phyloP scores from a whole-genome alignment of 2,329 filamentous ascomycete genomes.

The Diatrype stigma region DNA sequence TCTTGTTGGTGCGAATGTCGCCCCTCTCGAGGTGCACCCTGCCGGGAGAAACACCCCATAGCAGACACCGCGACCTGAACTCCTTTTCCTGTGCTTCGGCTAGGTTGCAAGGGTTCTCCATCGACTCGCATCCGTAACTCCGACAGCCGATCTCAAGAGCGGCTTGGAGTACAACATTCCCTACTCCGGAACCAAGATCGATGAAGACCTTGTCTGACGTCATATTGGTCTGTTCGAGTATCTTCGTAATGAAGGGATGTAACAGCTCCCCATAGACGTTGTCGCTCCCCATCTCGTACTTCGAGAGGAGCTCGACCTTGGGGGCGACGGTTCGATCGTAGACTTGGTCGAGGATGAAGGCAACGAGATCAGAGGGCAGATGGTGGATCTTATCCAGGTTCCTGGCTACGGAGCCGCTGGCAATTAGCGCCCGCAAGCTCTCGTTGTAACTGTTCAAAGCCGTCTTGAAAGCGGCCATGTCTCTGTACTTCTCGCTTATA shows the following conservation, averaged over 20 bases:
- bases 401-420: slow-evolving; percentile 66
- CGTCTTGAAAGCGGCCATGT: slow-evolving; percentile 64
- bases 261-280: slow-evolving; percentile 94
- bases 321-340: slow-evolving; percentile 92
- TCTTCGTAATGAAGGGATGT: slow-evolving; percentile 75
- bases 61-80: slow-evolving; percentile 76
- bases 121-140: slow-evolving; percentile 95
- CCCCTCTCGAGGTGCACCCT: slow-evolving; percentile 75
- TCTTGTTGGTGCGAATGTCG: slow-evolving; percentile 72
- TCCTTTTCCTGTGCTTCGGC: slow-evolving; percentile 77
- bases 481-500: slow-evolving; percentile 60
- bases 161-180: slow-evolving; percentile 91
- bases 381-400: slow-evolving; percentile 66
- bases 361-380: slow-evolving; percentile 68
- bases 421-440: slow-evolving; percentile 59
- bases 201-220: slow-evolving; percentile 85
- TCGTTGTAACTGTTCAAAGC: slow-evolving; percentile 76
- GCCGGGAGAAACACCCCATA: slow-evolving; percentile 85
- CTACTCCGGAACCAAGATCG: slow-evolving; percentile 91
- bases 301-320: slow-evolving; percentile 74
- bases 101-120: slow-evolving; percentile 82
- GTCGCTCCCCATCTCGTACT: slow-evolving; percentile 86
- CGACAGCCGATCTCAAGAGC: slow-evolving; percentile 91
- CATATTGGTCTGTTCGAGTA: slow-evolving; percentile 73
- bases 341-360: slow-evolving; percentile 79